A percentile compares a stretch with the other conserved stretches of the same genome.
Evolutionary conservation across 352 stramenopile genomes (phyloP).

Genomic region (Globisporangium nagaii): DNA sequence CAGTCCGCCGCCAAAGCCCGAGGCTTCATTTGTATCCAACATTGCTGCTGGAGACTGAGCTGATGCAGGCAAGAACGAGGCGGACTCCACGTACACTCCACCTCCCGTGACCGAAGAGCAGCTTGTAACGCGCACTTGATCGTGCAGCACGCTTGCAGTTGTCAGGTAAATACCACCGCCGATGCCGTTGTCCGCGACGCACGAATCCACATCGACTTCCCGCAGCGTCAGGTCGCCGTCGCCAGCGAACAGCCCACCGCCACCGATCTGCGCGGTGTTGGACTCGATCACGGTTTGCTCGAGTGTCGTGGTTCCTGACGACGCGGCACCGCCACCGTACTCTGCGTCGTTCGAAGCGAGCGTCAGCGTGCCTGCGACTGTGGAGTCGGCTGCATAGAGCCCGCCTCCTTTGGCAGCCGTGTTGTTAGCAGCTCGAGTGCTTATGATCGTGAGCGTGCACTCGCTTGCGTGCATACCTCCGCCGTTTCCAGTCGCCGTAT

Average conservation of each 20-base stretch:
- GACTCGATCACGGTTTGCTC: constrained; percentile 10
- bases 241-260: constrained; percentile 22
- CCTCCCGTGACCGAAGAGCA: constrained; percentile 22
- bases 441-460: constrained; percentile 5
- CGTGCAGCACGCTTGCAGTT: constrained; percentile 12
- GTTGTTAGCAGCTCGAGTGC: constrained; percentile 16
- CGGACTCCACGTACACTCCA: constrained; percentile 25
- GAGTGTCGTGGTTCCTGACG: constrained; percentile 8
- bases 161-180: constrained; percentile 26
- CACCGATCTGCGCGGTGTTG: constrained; percentile 17
- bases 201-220: constrained; percentile 15
- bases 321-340: constrained; percentile 20
- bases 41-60: neutral
- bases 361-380: constrained; percentile 14
- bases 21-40: constrained; percentile 11
- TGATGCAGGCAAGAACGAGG: constrained; percentile 12
- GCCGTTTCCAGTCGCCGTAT: constrained; percentile 14
- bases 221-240: constrained; percentile 19
- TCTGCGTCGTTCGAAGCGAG: constrained; percentile 18
- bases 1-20: constrained; percentile 20
- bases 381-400: constrained; percentile 16
- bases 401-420: constrained; percentile 20
- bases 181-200: constrained; percentile 9
- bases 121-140: constrained; percentile 11
- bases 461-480: constrained; percentile 17